Percentiles rank a stretch among this genome's conserved stretches.
phyloP scores from a whole-genome alignment of 768 basidiomycete species.

The Dioszegia crocea region DNA sequence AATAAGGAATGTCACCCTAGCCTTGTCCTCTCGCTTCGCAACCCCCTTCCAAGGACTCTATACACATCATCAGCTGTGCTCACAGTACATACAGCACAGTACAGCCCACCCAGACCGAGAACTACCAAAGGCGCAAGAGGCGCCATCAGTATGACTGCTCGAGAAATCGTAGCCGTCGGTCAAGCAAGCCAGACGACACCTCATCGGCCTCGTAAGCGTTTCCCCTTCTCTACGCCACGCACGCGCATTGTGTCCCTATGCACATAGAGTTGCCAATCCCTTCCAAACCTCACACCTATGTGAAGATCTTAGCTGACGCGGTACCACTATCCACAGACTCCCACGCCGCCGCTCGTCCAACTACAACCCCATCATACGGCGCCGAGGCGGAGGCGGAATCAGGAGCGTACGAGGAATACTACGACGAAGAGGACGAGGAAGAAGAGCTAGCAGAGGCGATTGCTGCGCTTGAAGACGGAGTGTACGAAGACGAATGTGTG shows the following conservation, averaged over 20 bases:
- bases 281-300: too few species aligned
- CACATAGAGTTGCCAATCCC: background rate
- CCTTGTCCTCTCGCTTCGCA: too few species aligned
- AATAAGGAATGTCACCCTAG: too few species aligned
- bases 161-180: background rate
- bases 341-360: background rate
- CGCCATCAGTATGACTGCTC: conserved; percentile 10
- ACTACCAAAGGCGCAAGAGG: background rate
- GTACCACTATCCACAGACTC: background rate
- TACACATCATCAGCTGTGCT: too few species aligned
- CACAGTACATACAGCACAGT: too few species aligned
- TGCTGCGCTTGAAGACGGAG: conserved; percentile 18
- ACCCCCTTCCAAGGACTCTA: too few species aligned
- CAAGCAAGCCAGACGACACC: background rate
- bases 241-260: background rate
- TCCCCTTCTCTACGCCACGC: background rate
- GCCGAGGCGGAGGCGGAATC: conserved; percentile 16
- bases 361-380: conserved; percentile 19
- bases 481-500: conserved; percentile 15
- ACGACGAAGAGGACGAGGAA: conserved; percentile 37
- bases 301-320: too few species aligned
- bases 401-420: conserved; percentile 33
- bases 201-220: conserved; percentile 15
- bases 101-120: too few species aligned
- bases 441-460: conserved; percentile 29